phyloP scores from a whole-genome alignment of 164 flowering plant genomes.

The Berberis thunbergii region DNA sequence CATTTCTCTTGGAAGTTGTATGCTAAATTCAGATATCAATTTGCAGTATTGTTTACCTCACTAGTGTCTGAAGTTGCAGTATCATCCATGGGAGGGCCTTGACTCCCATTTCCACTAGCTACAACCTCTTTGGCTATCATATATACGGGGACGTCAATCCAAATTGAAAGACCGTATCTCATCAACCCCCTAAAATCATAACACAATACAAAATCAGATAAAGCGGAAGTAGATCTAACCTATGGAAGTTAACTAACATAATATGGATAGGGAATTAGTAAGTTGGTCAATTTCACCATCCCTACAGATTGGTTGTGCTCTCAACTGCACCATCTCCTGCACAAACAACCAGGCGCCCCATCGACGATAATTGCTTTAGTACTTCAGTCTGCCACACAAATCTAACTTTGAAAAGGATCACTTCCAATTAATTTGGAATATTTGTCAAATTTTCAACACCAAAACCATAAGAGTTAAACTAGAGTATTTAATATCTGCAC shows the following conservation, averaged over 20 bases:
- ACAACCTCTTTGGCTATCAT: slow-evolving; percentile 37
- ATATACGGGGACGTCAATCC: slow-evolving; percentile 75
- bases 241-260: neutral
- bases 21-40: no score
- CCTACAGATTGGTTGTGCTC: slow-evolving; percentile 74
- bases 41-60: slow-evolving; percentile 25
- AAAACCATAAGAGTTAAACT: neutral
- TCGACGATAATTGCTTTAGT: slow-evolving; percentile 79
- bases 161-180: slow-evolving; percentile 76
- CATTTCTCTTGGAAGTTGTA: no score
- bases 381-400: slow-evolving; percentile 75
- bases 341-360: slow-evolving; percentile 90
- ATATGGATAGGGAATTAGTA: neutral
- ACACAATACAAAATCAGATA: neutral
- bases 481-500: neutral
- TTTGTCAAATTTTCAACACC: neutral
- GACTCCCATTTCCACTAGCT: slow-evolving; percentile 13
- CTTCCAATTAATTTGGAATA: neutral
- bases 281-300: neutral
- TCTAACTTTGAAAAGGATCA: neutral
- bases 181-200: slow-evolving; percentile 36
- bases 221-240: neutral
- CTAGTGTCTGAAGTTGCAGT: slow-evolving; percentile 25
- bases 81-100: slow-evolving; percentile 3
- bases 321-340: slow-evolving; percentile 91